Evolutionary conservation across 2,329 filamentous ascomycete species (phyloP).

Genomic region (Aspergillus floridensis): DNA sequence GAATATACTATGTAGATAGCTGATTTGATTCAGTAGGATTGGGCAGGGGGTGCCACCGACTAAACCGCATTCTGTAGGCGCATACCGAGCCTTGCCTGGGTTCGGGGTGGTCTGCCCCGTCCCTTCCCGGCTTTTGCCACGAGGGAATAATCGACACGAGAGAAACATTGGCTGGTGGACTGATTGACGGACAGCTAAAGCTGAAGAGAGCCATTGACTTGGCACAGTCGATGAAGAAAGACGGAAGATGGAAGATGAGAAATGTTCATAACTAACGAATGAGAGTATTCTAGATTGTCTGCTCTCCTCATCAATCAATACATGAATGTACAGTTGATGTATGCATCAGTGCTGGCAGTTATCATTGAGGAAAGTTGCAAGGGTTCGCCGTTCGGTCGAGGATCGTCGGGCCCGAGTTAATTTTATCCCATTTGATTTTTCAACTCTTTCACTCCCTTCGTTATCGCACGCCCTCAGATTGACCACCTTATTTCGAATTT

Average conservation of each 20-base stretch:
- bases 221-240: background rate
- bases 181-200: background rate
- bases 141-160: background rate
- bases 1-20: background rate
- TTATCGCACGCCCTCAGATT: background rate
- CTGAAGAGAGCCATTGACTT: background rate
- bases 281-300: background rate
- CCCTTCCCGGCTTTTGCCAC: background rate
- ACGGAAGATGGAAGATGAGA: background rate
- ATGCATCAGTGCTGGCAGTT: too few species aligned
- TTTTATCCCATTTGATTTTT: conserved; percentile 19
- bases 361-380: background rate
- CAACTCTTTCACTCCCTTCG: conserved; percentile 10
- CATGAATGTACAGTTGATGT: background rate
- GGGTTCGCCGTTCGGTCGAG: conserved; percentile 1
- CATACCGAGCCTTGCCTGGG: too few species aligned
- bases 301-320: background rate
- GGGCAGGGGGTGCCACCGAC: background rate
- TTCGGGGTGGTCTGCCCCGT: background rate
- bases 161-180: too few species aligned
- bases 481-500: conserved; percentile 1
- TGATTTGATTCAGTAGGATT: too few species aligned
- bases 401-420: conserved; percentile 11
- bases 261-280: background rate
- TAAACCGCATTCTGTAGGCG: too few species aligned